These are phyloP conservation scores for Castanea mollissima DNA, from an alignment of 306 rosid genomes.

Conservation along the genomic window DNA sequence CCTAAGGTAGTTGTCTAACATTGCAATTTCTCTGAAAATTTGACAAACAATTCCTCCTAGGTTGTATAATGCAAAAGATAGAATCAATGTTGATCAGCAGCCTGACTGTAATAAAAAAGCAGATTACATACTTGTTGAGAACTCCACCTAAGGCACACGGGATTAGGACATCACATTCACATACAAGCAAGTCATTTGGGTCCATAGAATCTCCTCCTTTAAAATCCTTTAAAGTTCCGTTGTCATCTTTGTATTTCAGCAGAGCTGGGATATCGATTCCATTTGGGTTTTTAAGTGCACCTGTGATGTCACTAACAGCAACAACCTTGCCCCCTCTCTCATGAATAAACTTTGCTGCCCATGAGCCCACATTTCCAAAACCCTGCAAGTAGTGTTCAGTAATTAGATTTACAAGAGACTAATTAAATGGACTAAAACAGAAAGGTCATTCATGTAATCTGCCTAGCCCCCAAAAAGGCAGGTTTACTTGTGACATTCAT, in stretches of 20 bases:
- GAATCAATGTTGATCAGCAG: background rate
- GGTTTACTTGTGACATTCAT: background rate
- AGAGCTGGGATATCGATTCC: slow-evolving; percentile 65
- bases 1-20: background rate
- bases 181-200: slow-evolving; percentile 55
- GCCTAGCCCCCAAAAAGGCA: background rate
- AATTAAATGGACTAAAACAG: background rate
- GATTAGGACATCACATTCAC: slow-evolving; percentile 71
- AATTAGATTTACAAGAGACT: background rate
- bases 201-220: slow-evolving; percentile 54
- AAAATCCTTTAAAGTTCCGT: slow-evolving; percentile 42
- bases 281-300: slow-evolving; percentile 55
- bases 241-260: slow-evolving; percentile 40
- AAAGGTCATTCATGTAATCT: too few species aligned
- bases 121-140: slow-evolving; percentile 48
- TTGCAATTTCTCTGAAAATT: background rate
- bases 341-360: slow-evolving; percentile 61
- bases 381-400: slow-evolving; percentile 38
- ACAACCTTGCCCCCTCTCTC: slow-evolving; percentile 68
- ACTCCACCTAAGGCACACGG: slow-evolving; percentile 79
- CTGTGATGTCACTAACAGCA: slow-evolving; percentile 72
- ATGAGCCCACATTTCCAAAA: slow-evolving; percentile 71
- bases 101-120: slow-evolving; percentile 9
- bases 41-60: background rate
- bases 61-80: background rate